Evolutionary conservation across 768 basidiomycete species (phyloP), one percentile per base, ranked within the genome.

Genomic region (Daedalea quercina): DNA sequence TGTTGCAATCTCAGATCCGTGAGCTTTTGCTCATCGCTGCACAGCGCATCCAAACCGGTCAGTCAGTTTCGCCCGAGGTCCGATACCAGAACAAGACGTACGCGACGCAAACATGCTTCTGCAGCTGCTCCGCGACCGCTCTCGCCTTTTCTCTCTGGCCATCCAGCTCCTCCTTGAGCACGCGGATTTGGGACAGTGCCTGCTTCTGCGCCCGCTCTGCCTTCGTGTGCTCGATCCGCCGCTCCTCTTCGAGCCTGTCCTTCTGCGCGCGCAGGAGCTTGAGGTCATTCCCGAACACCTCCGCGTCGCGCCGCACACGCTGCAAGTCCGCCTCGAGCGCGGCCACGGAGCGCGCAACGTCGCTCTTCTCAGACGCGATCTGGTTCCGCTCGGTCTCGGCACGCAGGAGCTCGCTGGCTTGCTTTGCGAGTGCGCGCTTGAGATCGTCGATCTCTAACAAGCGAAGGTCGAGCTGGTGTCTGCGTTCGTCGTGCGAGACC

Each of bases 221-320:
- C 56, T 62, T 65, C 53, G 69, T 55, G 17, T 73, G 57, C 52
- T 88, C 87, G 3, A 80, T 79, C 60, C 73, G 77, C 28, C 63
- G 58, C 51, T 67, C 63, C 22, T 52, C 54, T 51, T 69, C 69
- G 42, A 79, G 63, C 44, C 72, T 79, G 57, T 86, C 84, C 62
- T 89, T 88, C 69, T 90, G 84, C 13, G 67, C 64, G 9, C 81
- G 76, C 40, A 91, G 71, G 9, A 74, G 69, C 56, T 82, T 87
- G 54, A 95, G 66, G 65, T 94, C 91, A 17, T 78, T 78, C 17
- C 89, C 88, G 62, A 93, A 86, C 7, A 76, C 76, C 57, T 88
- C 85, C 0, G 90, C 90, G 54, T 91, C 87, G 47, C 77, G 75
- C 52, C 81, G 77, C 17, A 95, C 87, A 9, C 87, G 82, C 52